phyloP scores from a whole-genome alignment of 768 basidiomycete genomes.

The Boletus sp. region DNA sequence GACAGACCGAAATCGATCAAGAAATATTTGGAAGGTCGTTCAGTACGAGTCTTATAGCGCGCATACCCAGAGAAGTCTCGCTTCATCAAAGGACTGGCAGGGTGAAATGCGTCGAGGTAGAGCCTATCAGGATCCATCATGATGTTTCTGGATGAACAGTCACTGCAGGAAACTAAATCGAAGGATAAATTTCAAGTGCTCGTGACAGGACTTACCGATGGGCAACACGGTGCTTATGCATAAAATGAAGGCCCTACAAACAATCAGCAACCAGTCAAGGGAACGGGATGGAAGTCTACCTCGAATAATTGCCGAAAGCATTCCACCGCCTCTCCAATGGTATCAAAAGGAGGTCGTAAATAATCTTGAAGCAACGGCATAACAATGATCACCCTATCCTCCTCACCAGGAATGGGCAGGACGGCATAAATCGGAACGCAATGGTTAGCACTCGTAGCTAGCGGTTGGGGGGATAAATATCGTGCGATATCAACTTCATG shows the following conservation, averaged over 20 bases:
- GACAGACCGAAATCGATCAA: background rate
- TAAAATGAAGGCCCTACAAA: background rate
- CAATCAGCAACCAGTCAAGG: background rate
- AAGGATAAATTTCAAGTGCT: background rate
- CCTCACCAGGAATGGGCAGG: conserved; percentile 8
- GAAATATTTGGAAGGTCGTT: background rate
- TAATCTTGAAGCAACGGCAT: conserved; percentile 38
- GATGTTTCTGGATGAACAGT: background rate
- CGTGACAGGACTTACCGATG: background rate
- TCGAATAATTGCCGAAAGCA: background rate
- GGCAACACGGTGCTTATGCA: background rate
- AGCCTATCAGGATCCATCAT: background rate
- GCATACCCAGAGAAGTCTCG: background rate
- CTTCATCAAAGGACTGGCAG: background rate
- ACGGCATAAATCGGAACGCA: conserved; percentile 34
- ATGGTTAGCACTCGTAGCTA: conserved; percentile 27
- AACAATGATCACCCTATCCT: conserved; percentile 19
- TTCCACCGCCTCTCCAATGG: accelerated
- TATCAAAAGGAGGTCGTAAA: background rate
- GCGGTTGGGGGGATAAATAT: conserved; percentile 11
- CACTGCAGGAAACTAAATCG: background rate
- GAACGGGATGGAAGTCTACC: background rate
- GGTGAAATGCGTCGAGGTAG: background rate
- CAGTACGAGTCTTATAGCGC: background rate
- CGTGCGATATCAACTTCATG: conserved; percentile 32